These are phyloP conservation scores for Tinospora cordifolia DNA, from an alignment of 164 flowering plant species.

Conservation along the genomic window DNA sequence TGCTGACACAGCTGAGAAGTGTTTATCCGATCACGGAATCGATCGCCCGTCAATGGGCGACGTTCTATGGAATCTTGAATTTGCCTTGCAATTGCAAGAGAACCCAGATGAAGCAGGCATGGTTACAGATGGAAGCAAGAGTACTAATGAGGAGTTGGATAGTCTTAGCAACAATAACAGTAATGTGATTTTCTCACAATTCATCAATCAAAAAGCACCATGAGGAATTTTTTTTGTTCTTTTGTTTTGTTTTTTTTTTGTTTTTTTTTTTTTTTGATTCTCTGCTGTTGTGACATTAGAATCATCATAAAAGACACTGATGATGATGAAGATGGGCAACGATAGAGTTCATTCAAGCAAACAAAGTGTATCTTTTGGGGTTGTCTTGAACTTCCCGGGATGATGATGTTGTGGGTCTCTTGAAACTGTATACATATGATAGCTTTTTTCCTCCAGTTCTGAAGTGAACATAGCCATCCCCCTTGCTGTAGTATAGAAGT, in stretches of 20 bases:
- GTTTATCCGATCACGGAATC: constrained; percentile 24
- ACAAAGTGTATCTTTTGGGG: no score
- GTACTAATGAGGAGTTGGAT: constrained; percentile 15
- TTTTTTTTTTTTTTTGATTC: neutral
- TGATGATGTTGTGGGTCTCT: no score
- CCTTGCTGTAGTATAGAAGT: no score
- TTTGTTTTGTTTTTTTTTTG: neutral
- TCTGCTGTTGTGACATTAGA: neutral
- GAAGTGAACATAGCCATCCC: no score
- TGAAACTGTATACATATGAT: no score
- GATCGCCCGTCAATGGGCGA: constrained; percentile 60
- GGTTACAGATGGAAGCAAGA: constrained; percentile 2
- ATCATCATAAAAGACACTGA: no score
- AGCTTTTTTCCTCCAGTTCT: no score
- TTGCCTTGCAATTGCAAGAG: constrained; percentile 39
- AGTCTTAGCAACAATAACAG: constrained; percentile 2
- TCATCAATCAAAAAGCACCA: constrained; percentile 35
- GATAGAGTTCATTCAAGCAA: no score
- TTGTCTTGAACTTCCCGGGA: no score
- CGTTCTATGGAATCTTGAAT: constrained; percentile 60
- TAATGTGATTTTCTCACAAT: constrained; percentile 35
- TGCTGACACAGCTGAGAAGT: constrained; percentile 45
- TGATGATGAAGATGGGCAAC: no score
- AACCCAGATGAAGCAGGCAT: constrained; percentile 9
- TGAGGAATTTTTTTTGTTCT: constrained; percentile 12